Evolutionary conservation across 2,329 filamentous ascomycete species (phyloP), one percentile per base, ranked within the genome.

Genomic region (Pochonia chlamydosporia): DNA sequence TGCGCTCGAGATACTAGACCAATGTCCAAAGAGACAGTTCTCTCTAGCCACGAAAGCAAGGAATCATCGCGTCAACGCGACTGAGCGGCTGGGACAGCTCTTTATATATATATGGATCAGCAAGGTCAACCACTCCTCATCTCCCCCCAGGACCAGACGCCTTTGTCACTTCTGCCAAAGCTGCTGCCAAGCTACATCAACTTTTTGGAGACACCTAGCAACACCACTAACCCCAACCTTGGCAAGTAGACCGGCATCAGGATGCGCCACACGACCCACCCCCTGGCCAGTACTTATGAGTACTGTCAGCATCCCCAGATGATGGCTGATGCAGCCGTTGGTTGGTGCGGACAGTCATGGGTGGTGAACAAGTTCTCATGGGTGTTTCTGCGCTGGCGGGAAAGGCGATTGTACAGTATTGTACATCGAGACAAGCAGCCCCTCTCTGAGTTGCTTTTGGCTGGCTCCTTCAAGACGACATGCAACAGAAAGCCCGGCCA

Each of bases 271-370:
- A 24, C 28, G 25, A 35, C 39, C 23, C 31, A 40, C 39, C 35
- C 33, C 44, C 40, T 18, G 44, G 31, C 37, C 39, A 43, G n/a
- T 37, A 26, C 16, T 40, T 24, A 21, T 31, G 25, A n/a, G 26
- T 28, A 35, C 18, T 43, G 42, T 44, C 46, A 40, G 46, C 39
- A 39, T 24, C 10, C 28, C 26, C 28, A 40, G 36, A 21, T 46
- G 23, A 41, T 40, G 25, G 23, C 16, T 18, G 35, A 39, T 13
- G 20, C 11, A 21, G 18, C 14, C 5, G 31, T 35, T 39, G 35
- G 35, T 23, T 39, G 18, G 35, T 21, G 20, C 20, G 35, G 35
- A 20, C 20, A 39, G 20, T 23, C 31, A 35, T 23, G 35, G 20
- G 14, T 7, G 18, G 28, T 13, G 8, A 30, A 41, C 24, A 21